Evolutionary conservation across 2,329 filamentous ascomycete genomes (phyloP).

Genomic region (Monosporascus cannonballus): DNA sequence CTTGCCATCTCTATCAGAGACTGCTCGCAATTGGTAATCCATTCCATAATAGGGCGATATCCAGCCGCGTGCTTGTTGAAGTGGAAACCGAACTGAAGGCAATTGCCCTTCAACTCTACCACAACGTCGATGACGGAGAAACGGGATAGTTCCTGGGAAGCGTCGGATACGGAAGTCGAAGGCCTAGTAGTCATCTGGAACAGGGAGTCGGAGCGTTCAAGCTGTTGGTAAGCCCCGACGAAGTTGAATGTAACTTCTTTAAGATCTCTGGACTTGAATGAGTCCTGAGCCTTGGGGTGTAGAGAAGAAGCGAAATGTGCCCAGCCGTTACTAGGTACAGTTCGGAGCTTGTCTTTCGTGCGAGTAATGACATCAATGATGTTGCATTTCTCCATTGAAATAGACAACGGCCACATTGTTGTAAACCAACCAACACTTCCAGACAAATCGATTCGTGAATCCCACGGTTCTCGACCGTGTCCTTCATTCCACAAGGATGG

Average conservation of each 20-base stretch:
- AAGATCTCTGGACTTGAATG: slow-evolving; percentile 18
- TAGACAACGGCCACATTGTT: neutral
- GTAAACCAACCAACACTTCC: slow-evolving; percentile 12
- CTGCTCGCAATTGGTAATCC: neutral
- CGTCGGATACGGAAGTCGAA: neutral
- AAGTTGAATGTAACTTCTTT: slow-evolving; percentile 29
- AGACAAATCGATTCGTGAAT: slow-evolving; percentile 6
- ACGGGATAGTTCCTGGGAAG: neutral
- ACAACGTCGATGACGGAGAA: neutral
- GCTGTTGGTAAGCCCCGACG: slow-evolving; percentile 9
- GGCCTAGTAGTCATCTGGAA: neutral
- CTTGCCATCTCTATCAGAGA: neutral
- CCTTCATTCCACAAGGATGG: slow-evolving; percentile 9
- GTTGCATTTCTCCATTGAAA: neutral
- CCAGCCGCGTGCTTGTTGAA: too few relatives aligned
- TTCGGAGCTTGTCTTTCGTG: slow-evolving; percentile 1
- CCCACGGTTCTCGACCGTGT: slow-evolving; percentile 5
- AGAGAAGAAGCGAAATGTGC: slow-evolving; percentile 31
- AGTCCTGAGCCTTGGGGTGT: too few relatives aligned
- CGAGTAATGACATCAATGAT: neutral
- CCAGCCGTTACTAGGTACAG: slow-evolving; percentile 29
- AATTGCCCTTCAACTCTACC: neutral
- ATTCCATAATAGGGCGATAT: neutral
- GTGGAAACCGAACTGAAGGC: too few relatives aligned
- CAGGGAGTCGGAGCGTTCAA: slow-evolving; percentile 3